Evolutionary conservation across 371 early-diverging fungal species (phyloP).

Genomic region (Coemansia sp.): DNA sequence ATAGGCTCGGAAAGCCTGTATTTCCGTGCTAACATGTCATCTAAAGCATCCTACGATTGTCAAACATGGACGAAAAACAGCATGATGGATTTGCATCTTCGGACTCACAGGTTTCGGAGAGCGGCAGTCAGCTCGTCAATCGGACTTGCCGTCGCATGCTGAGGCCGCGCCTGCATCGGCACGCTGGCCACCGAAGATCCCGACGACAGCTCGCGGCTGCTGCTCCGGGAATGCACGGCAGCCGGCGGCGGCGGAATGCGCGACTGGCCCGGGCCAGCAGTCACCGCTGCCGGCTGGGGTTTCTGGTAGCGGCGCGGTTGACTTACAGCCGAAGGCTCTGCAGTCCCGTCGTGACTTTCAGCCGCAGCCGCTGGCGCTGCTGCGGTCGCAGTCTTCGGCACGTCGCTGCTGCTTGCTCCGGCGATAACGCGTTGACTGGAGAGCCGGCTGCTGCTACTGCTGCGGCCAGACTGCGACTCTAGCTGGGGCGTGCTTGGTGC

Average conservation of each 20-base stretch:
- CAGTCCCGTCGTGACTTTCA: no score
- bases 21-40: no score
- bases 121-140: slow-evolving; percentile 25
- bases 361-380: background rate
- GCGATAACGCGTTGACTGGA: no score
- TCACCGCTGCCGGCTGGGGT: background rate
- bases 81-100: no score
- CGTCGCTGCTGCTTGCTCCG: no score
- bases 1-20: background rate
- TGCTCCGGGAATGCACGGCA: slow-evolving; percentile 5
- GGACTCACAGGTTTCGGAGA: slow-evolving; percentile 13
- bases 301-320: slow-evolving; percentile 7
- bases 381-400: no score
- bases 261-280: slow-evolving; percentile 5
- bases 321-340: slow-evolving; percentile 2
- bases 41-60: no score
- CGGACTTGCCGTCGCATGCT: slow-evolving; percentile 6
- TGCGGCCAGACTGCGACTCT: background rate
- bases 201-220: slow-evolving; percentile 1
- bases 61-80: no score
- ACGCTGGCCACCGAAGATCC: slow-evolving; percentile 11
- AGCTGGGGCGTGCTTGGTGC: background rate
- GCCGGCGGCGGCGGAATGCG: slow-evolving; percentile 20
- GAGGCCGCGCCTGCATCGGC: slow-evolving; percentile 1
- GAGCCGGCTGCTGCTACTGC: no score